These are phyloP conservation scores for Cajanus cajan DNA, from an alignment of 306 rosid genomes.

Conservation along the genomic window DNA sequence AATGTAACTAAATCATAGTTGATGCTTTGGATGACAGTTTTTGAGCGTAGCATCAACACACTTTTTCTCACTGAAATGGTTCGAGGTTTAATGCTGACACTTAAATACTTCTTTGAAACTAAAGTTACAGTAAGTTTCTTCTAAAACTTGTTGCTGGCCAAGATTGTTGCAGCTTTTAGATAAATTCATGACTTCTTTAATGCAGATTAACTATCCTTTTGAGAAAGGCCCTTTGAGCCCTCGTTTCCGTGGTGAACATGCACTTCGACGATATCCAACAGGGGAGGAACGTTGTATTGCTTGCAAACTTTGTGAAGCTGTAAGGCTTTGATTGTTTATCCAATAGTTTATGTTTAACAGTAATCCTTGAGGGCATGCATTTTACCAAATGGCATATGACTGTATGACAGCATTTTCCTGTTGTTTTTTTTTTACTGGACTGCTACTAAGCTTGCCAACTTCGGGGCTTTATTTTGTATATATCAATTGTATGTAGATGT, in stretches of 20 bases:
- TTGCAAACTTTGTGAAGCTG: constrained; percentile 99
- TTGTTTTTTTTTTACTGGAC: constrained; percentile 12
- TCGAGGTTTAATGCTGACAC: constrained; percentile 89
- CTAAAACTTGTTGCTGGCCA: constrained; percentile 23
- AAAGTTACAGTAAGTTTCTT: constrained; percentile 88
- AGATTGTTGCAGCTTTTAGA: constrained; percentile 10
- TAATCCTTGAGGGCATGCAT: constrained; percentile 7
- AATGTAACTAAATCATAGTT: constrained; percentile 10
- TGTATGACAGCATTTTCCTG: neutral
- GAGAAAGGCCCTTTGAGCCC: constrained; percentile 99
- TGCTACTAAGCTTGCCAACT: neutral
- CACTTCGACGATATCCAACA: constrained; percentile 91
- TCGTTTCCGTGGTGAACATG: constrained; percentile 99
- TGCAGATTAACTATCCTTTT: constrained; percentile 97
- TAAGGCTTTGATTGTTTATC: constrained; percentile 47
- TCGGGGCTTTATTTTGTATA: neutral
- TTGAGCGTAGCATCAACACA: constrained; percentile 94
- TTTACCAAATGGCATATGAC: constrained; percentile 11
- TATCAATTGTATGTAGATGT: neutral
- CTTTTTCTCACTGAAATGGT: constrained; percentile 98
- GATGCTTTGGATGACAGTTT: constrained; percentile 57
- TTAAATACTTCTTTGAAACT: constrained; percentile 85
- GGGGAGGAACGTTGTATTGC: constrained; percentile 99
- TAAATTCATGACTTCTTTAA: constrained; percentile 9
- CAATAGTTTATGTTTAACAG: neutral